Evolutionary conservation across 306 rosid species (phyloP), one percentile per base, ranked within the genome.

Genomic region (Begonia fuchsioides): DNA sequence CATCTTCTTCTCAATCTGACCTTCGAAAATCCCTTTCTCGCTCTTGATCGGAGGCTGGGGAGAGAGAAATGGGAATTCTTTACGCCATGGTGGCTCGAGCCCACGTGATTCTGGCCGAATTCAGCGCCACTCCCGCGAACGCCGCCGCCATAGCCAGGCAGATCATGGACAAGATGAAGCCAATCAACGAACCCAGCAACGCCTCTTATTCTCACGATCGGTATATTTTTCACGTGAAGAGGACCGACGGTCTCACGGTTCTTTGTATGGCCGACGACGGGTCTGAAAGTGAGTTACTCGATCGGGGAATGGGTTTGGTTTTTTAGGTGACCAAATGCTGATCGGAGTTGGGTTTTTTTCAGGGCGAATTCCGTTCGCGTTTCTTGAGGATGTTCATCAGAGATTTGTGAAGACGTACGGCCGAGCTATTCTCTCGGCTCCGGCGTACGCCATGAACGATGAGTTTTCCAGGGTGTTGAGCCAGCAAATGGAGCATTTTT

Each of bases 351-450:
- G 38, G 17, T 14, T 20, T 46, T 50, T 13, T 39, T 39, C 39
- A 80, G 88, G 93, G 63, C 71, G 87, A 43, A 61, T 71, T 54
- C 83, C 87, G 38, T 82, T 82, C 47, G 79, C 93, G 40, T 82
- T 82, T 76, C 77, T 82, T 0, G 93, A 82, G 45, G 84, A 82
- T 11, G 73, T 82, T 58, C 84, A 79, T 43, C 93, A 82, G 74
- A 73, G 65, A 47, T 82, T 82, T 54, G 87, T 76, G 5, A 73
- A 76, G 63, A 76, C 69, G 38, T 82, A 78, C 32, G 83, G 77
- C 8, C 93, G 93, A 13, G 66, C 83, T 4, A 79, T 82, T 70
- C 69, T 43, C 39, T 70, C 70, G 1, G 93, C 93, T 18, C 77
- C 70, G 32, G 73, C 93, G 17, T 82, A 82, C 53, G 87, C 68